Percentiles rank a stretch among this genome's conserved stretches.
Conservation (phyloP, 768 basidiomycete species). For the Hygrophorus russula region DNA sequence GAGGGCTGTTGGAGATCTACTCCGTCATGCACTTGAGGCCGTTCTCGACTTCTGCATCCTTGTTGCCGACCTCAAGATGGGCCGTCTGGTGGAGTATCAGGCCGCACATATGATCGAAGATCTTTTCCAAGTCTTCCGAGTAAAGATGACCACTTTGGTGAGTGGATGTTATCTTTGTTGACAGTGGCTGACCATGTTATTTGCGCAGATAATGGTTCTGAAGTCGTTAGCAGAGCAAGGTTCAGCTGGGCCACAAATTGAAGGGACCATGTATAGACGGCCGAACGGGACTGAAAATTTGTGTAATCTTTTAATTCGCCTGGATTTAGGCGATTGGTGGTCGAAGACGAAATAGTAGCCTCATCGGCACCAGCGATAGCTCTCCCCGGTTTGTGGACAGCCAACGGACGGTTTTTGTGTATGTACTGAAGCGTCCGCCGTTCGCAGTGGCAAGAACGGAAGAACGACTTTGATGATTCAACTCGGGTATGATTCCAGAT, state of each 20-base stretch:
- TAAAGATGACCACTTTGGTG: slow-evolving; percentile 49
- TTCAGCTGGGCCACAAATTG: slow-evolving; percentile 8
- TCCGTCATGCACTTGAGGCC: slow-evolving; percentile 51
- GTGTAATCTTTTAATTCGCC: slow-evolving; percentile 39
- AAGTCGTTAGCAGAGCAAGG: slow-evolving; percentile 47
- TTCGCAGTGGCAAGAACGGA: too few relatives aligned
- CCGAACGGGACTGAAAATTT: slow-evolving; percentile 44
- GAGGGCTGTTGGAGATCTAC: slow-evolving; percentile 48
- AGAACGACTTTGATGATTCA: too few relatives aligned
- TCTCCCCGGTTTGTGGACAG: too few relatives aligned
- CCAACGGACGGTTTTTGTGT: too few relatives aligned
- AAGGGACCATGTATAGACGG: slow-evolving; percentile 15
- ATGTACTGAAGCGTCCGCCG: too few relatives aligned
- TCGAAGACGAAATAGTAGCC: slow-evolving; percentile 1
- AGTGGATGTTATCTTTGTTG: slow-evolving; percentile 14
- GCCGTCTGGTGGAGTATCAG: slow-evolving; percentile 48
- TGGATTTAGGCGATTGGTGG: slow-evolving; percentile 57
- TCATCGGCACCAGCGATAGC: too few relatives aligned
- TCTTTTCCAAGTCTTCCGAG: slow-evolving; percentile 40
- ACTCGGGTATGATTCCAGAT: too few relatives aligned
- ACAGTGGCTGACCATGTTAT: slow-evolving; percentile 4
- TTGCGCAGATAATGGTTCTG: slow-evolving; percentile 40
- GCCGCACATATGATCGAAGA: slow-evolving; percentile 48
- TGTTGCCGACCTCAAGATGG: slow-evolving; percentile 46
- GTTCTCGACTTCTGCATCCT: slow-evolving; percentile 60